These are phyloP conservation scores for Kalanchoe fedtschenkoi DNA, from an alignment of 164 flowering plant genomes.

Conservation along the genomic window DNA sequence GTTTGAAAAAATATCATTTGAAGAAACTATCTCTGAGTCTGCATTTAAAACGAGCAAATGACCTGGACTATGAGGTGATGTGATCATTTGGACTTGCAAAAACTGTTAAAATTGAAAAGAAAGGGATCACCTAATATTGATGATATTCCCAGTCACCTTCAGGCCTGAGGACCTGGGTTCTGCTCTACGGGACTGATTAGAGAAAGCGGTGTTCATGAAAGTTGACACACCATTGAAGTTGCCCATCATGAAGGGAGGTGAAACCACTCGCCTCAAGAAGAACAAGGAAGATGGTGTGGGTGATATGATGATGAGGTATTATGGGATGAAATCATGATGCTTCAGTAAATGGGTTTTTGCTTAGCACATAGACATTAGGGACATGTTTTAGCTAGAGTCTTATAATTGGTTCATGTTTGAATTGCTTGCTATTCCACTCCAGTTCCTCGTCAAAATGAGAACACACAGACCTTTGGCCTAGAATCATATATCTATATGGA, in stretches of 20 bases:
- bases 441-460: neutral
- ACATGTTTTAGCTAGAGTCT: neutral
- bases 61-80: slow-evolving; percentile 52
- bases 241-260: slow-evolving; percentile 71
- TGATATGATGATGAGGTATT: slow-evolving; percentile 43
- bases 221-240: slow-evolving; percentile 81
- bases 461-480: neutral
- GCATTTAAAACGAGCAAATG: slow-evolving; percentile 53
- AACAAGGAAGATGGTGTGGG: slow-evolving; percentile 46
- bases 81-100: slow-evolving; percentile 53
- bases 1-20: slow-evolving; percentile 60
- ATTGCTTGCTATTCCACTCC: neutral
- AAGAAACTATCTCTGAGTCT: slow-evolving; percentile 66
- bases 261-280: slow-evolving; percentile 67
- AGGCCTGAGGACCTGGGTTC: slow-evolving; percentile 82
- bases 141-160: slow-evolving; percentile 63
- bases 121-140: slow-evolving; percentile 44
- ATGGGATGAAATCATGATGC: neutral
- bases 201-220: slow-evolving; percentile 54
- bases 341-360: neutral
- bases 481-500: neutral
- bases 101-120: slow-evolving; percentile 42
- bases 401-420: neutral
- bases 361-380: neutral
- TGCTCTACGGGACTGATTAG: slow-evolving; percentile 86